These are phyloP conservation scores for Nemania bipapillata DNA, from an alignment of 2,329 filamentous ascomycete genomes.

Conservation along the genomic window DNA sequence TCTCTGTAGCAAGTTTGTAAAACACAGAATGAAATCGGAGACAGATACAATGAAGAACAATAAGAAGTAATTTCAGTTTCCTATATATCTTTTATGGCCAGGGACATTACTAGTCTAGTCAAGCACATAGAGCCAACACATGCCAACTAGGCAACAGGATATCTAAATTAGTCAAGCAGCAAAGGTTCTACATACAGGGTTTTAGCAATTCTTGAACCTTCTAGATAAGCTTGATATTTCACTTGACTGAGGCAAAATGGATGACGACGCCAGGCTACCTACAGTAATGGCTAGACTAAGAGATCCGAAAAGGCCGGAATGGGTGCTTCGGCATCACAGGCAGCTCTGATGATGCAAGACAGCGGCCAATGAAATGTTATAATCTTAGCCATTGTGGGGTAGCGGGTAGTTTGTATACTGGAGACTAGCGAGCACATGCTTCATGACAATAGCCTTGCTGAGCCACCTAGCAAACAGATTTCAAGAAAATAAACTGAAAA, in stretches of 20 bases:
- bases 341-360: slow-evolving; percentile 1
- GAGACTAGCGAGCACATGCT: no score
- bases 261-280: slow-evolving; percentile 25
- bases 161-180: neutral
- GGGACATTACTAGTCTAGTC: no score
- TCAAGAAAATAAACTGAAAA: no score
- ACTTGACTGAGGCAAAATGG: slow-evolving; percentile 17
- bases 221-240: neutral
- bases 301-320: slow-evolving; percentile 5
- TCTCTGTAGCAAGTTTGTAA: no score
- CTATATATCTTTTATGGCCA: no score
- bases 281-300: slow-evolving; percentile 1
- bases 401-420: neutral
- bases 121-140: no score
- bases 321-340: neutral
- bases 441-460: no score
- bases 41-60: no score
- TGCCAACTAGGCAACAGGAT: no score
- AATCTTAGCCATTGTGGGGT: neutral
- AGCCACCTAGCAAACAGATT: no score
- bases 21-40: no score
- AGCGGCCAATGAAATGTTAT: neutral
- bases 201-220: neutral
- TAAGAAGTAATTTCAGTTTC: no score
- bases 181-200: neutral